Base-by-base conservation (phyloP, 2,329 filamentous ascomycete species). In the Aspergillus amoenus region DNA sequence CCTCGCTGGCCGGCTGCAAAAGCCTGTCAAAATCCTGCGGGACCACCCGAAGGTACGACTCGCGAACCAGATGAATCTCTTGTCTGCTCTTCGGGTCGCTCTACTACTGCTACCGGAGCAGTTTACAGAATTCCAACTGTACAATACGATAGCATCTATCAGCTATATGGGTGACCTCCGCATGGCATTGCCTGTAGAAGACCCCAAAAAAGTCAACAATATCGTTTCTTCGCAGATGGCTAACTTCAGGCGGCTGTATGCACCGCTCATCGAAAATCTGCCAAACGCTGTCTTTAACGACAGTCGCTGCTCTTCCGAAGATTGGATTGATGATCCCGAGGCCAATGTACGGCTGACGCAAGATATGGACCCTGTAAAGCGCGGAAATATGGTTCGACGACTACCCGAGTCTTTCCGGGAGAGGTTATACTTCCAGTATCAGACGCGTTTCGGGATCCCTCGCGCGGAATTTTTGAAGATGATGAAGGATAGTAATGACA, bases 111-210 rank as follows among this genome's bases (percentile, higher is more conserved):
- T 99, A 0, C 93, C 93, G 0, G 84, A 88, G 1, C 80, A 83
- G 2, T 99, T 99, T 73, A 93, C 88, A 24, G 94, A 99, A 70
- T 85, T 86, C 58, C 83, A 97, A 64, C 81, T 99, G 1, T 99
- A 97, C 76, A 88, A 85, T 65, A 94, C 91, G 18, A 97, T 99
- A 60, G 89, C 94, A 0, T 89, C 90, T 21, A 88, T 99, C 63
- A 96, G 90, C 69, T 99, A 99, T 73, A 85, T 96, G 64, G 94
- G 94, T 34, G 94, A 99, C 70, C 91, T 93, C n/a, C 90, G 94
- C 62, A 99, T 99, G 94, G 81, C 87, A 2, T 82, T 97, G 42
- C 89, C 90, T 2, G 91, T 91, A 1, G 94, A 99, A 73, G 91
- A 97, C 70, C 92, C 91, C 32, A 86, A 87, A 69, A 99, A 99